phyloP scores from a whole-genome alignment of 306 rosid genomes.

The Morella rubra region DNA sequence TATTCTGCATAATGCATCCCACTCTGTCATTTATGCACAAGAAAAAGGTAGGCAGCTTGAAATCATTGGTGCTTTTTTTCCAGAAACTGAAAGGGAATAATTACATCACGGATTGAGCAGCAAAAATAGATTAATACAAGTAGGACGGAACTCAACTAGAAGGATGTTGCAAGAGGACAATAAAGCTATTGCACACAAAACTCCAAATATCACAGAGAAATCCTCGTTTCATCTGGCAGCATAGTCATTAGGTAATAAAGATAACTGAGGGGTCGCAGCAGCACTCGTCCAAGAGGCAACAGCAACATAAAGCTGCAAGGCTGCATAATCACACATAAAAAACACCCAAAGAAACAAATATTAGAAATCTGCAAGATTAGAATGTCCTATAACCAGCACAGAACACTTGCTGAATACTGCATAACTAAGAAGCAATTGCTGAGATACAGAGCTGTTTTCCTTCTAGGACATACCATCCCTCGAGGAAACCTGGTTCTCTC shows the following conservation, averaged over 20 bases:
- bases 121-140: no score
- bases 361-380: neutral
- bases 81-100: neutral
- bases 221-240: slow-evolving; percentile 7
- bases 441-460: neutral
- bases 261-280: slow-evolving; percentile 80
- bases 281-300: slow-evolving; percentile 77
- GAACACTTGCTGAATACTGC: no score
- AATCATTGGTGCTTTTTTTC: neutral
- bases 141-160: neutral
- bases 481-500: slow-evolving; percentile 59
- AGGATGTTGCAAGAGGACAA: neutral
- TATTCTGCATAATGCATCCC: neutral
- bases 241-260: slow-evolving; percentile 20
- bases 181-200: neutral
- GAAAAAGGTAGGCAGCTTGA: neutral
- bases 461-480: slow-evolving; percentile 63
- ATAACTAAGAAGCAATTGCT: neutral
- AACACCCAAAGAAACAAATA: no score
- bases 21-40: neutral
- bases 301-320: slow-evolving; percentile 80
- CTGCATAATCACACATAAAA: slow-evolving; percentile 36
- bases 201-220: neutral
- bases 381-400: neutral
- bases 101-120: no score